Base-by-base conservation (phyloP, 73 alveolate genomes). In the Paramecium bursaria region DNA sequence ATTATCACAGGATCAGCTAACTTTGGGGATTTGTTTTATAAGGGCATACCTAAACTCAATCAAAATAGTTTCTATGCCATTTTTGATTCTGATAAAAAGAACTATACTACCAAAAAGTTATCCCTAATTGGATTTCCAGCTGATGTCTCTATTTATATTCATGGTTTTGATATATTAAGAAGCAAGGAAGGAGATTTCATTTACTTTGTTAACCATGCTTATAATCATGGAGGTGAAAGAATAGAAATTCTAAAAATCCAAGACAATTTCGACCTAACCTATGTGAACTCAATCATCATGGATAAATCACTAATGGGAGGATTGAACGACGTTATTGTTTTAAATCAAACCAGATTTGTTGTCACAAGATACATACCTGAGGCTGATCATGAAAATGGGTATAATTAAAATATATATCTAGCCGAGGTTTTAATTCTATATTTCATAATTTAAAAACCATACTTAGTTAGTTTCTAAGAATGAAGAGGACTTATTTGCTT, bases 221-320 rank as follows among this genome's bases (percentile, higher is more conserved):
- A 67, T 42, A 29, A n/a, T 3, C 6, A 67, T 67, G 82, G 82
- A 14, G 82, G 82, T 2, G 82, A 67, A 42, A 67, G 82, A 67
- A 67, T 67, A 15, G 82, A 67, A 67, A 26, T 67, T 1, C 44
- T 67, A n/a, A 67, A 17, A 21, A 35, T 67, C 17, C 23, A 67
- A n/a, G 55, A 67, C 10, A 10, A 67, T 13, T 27, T 67, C 11
- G 39, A 7, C 5, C 23, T 67, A 39, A 35, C 57, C 0, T 42
- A 67, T 26, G 13, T 15, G 3, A 42, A 67, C 9, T 67, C 82
- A 1, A 14, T 67, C 13, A 35, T 67, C 4, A 67, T 67, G 82
- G 57, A 35, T 39, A 57, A 67, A 17, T 19, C 19, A 21, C 44
- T 39, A 11, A 67, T 23, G 21, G 82, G 82, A 21, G 35, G 17